A percentile compares a stretch with the other conserved stretches of the same genome.
Evolutionary conservation across 2,329 filamentous ascomycete species (phyloP).

Genomic region (Trichoderma sp.): DNA sequence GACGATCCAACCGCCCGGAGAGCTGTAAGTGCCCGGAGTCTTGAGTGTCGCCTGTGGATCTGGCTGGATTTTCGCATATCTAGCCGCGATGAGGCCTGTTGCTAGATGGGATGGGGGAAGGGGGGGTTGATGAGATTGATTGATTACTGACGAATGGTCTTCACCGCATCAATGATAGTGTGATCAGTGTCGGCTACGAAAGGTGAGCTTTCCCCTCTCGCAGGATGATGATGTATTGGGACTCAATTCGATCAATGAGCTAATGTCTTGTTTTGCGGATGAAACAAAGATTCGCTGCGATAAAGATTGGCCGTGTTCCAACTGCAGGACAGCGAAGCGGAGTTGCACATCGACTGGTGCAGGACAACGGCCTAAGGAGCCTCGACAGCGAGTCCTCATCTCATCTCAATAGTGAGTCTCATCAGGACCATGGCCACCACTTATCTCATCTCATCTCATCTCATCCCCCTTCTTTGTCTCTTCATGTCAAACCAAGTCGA

Average conservation of each 20-base stretch:
- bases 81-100: background rate
- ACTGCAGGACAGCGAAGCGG: slow-evolving; percentile 52
- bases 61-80: background rate
- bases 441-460: background rate
- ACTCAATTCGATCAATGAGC: background rate
- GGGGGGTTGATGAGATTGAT: background rate
- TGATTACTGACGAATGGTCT: background rate
- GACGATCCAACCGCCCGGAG: slow-evolving; percentile 35
- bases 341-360: slow-evolving; percentile 53
- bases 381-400: slow-evolving; percentile 55
- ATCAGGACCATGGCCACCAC: background rate
- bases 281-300: slow-evolving; percentile 54
- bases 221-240: background rate
- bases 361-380: slow-evolving; percentile 53
- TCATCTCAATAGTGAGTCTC: slow-evolving; percentile 57
- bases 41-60: background rate
- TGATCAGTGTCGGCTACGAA: slow-evolving; percentile 43
- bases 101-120: background rate
- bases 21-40: slow-evolving; percentile 35
- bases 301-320: slow-evolving; percentile 56
- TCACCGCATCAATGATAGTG: slow-evolving; percentile 34
- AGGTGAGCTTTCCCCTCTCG: slow-evolving; percentile 31
- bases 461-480: background rate
- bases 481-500: no score
- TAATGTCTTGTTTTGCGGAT: background rate